phyloP scores from a whole-genome alignment of 202 grass and related monocot species.

The Musa balbisiana region DNA sequence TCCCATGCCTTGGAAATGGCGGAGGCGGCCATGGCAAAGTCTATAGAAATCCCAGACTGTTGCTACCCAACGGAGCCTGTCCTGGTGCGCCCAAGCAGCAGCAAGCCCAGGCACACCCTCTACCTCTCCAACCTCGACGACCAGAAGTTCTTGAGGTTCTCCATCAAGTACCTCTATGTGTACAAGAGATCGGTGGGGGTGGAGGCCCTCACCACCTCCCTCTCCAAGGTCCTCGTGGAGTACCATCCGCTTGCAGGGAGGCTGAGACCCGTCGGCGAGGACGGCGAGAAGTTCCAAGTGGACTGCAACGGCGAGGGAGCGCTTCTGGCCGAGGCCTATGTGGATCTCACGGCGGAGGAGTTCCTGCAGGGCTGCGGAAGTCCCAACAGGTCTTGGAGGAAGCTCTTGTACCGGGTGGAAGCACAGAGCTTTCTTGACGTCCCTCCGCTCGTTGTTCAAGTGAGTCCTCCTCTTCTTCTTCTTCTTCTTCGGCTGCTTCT shows the following conservation, averaged over 20 bases:
- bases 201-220: slow-evolving; percentile 32
- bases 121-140: slow-evolving; percentile 94
- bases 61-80: slow-evolving; percentile 31
- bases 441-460: slow-evolving; percentile 78
- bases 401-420: slow-evolving; percentile 63
- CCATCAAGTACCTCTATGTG: slow-evolving; percentile 93
- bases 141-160: slow-evolving; percentile 89
- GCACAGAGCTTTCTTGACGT: slow-evolving; percentile 51
- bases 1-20: neutral
- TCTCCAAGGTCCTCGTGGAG: slow-evolving; percentile 52
- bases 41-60: slow-evolving; percentile 60
- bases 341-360: slow-evolving; percentile 38
- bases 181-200: slow-evolving; percentile 30
- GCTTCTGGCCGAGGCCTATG: slow-evolving; percentile 44
- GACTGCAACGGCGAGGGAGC: slow-evolving; percentile 86
- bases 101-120: slow-evolving; percentile 44
- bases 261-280: slow-evolving; percentile 31
- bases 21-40: slow-evolving; percentile 15
- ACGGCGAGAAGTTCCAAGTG: slow-evolving; percentile 45
- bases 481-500: neutral
- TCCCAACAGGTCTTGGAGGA: slow-evolving; percentile 79
- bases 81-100: slow-evolving; percentile 37
- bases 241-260: slow-evolving; percentile 82
- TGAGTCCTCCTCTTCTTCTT: slow-evolving; percentile 10
- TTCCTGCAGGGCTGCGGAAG: slow-evolving; percentile 25